Percentiles rank a stretch among this genome's conserved stretches.
Evolutionary conservation across 225 moss, liverwort and hornwort species (phyloP).

Genomic region (Antitrichia curtipendula): DNA sequence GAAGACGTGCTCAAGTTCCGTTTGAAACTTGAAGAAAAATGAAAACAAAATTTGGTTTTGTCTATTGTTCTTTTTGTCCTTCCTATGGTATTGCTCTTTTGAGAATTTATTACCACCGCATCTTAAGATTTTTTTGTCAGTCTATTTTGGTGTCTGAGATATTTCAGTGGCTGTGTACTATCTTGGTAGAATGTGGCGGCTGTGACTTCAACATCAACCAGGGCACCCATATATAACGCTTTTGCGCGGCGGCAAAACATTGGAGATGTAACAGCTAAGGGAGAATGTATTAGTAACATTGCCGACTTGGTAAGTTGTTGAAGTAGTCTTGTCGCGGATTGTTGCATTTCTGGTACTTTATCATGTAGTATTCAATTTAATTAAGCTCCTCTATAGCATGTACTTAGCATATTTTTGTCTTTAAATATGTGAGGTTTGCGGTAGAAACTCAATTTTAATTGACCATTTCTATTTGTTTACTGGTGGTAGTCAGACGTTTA

Average conservation of each 20-base stretch:
- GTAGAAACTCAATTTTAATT: not conserved
- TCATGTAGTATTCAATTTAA: not conserved
- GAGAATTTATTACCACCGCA: not conserved
- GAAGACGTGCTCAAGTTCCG: not conserved
- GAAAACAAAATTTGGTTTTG: not conserved
- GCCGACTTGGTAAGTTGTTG: conserved; percentile 65
- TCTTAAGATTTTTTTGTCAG: not conserved
- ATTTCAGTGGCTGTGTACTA: not conserved
- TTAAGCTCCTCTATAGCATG: not conserved
- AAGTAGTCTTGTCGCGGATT: not conserved
- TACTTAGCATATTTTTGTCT: not conserved
- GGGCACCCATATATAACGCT: conserved; percentile 95
- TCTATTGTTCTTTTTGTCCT: not conserved
- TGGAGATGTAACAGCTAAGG: conserved; percentile 97
- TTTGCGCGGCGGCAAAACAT: conserved; percentile 97
- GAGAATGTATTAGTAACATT: conserved; percentile 98
- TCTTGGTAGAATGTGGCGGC: conserved; percentile 90
- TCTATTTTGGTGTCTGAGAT: not conserved
- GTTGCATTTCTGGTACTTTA: not conserved
- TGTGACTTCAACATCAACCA: conserved; percentile 91
- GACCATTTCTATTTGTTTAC: not conserved
- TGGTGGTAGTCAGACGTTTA: not conserved
- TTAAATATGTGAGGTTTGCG: not conserved
- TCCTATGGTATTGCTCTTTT: not conserved
- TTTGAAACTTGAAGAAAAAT: not conserved